These are phyloP conservation scores for Plasmodium billcollinsi DNA, from an alignment of 169 alveolate species.

Conservation along the genomic window DNA sequence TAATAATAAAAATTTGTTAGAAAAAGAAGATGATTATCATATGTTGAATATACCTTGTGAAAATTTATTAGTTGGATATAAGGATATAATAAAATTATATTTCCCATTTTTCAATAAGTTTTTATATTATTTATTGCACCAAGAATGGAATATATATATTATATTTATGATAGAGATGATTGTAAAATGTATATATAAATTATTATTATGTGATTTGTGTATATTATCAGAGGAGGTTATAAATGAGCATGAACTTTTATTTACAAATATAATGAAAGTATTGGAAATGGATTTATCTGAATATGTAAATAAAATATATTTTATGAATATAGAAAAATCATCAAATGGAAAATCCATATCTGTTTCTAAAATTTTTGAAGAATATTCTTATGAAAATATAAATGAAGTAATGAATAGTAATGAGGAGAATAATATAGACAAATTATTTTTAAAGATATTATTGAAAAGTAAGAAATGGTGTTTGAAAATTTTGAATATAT, in stretches of 20 bases:
- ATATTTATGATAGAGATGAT: slow-evolving; percentile 29
- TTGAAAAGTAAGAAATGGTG: slow-evolving; percentile 68
- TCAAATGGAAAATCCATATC: slow-evolving; percentile 6
- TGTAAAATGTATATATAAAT: slow-evolving; percentile 51
- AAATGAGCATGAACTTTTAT: slow-evolving; percentile 47
- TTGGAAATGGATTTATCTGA: slow-evolving; percentile 47
- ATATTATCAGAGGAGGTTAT: slow-evolving; percentile 48
- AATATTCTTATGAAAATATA: slow-evolving; percentile 64
- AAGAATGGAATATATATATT: slow-evolving; percentile 26
- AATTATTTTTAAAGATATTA: slow-evolving; percentile 16
- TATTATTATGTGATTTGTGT: slow-evolving; percentile 40
- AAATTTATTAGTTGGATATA: slow-evolving; percentile 66
- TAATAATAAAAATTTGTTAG: slow-evolving; percentile 45
- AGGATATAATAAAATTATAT: slow-evolving; percentile 56
- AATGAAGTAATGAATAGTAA: slow-evolving; percentile 28
- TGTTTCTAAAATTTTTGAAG: slow-evolving; percentile 66
- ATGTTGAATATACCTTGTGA: slow-evolving; percentile 67
- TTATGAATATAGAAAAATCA: slow-evolving; percentile 15
- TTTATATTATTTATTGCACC: slow-evolving; percentile 24
- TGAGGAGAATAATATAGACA: slow-evolving; percentile 31
- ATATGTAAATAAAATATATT: slow-evolving; percentile 52
- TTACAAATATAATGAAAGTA: slow-evolving; percentile 57
- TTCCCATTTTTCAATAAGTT: slow-evolving; percentile 49
- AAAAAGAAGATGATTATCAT: slow-evolving; percentile 41
- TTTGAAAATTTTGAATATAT: slow-evolving; percentile 57